Conservation (phyloP, 176 grass and related monocot genomes). For the Oryza coarctata region DNA sequence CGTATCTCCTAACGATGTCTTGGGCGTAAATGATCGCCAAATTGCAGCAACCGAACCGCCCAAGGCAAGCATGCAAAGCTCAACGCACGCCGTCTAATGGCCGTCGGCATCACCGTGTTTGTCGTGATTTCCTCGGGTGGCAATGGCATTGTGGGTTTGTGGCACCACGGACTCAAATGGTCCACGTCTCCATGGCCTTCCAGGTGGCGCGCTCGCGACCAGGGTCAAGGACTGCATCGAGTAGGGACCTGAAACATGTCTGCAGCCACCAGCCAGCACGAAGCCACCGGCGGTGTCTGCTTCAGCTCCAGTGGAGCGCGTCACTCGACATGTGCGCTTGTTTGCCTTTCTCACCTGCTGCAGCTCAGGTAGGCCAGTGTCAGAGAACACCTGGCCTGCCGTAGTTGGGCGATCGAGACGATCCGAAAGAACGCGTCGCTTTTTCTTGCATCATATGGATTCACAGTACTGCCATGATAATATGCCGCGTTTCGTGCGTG, state of each 20-base stretch:
- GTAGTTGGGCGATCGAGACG: neutral
- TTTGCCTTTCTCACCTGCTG: neutral
- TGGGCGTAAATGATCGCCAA: neutral
- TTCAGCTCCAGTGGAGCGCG: too few species aligned
- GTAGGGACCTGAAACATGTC: constrained; percentile 5
- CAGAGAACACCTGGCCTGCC: constrained; percentile 2
- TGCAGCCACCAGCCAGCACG: neutral
- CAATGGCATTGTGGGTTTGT: neutral
- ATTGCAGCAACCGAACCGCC: neutral
- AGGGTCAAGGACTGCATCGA: constrained; percentile 9
- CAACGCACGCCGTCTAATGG: neutral
- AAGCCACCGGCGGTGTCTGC: neutral
- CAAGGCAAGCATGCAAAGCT: neutral
- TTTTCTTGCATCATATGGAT: neutral
- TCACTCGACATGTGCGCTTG: neutral
- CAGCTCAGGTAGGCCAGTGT: constrained; percentile 11
- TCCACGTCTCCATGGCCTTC: neutral
- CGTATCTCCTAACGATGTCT: neutral
- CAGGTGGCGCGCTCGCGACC: neutral
- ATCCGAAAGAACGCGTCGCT: neutral
- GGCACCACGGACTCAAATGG: neutral
- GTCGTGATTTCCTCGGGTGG: neutral
- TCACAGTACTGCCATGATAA: neutral
- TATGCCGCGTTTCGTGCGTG: neutral
- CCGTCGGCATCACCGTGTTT: neutral